Conservation (phyloP, 2,329 filamentous ascomycete genomes). For the Samsoniella hepiali region DNA sequence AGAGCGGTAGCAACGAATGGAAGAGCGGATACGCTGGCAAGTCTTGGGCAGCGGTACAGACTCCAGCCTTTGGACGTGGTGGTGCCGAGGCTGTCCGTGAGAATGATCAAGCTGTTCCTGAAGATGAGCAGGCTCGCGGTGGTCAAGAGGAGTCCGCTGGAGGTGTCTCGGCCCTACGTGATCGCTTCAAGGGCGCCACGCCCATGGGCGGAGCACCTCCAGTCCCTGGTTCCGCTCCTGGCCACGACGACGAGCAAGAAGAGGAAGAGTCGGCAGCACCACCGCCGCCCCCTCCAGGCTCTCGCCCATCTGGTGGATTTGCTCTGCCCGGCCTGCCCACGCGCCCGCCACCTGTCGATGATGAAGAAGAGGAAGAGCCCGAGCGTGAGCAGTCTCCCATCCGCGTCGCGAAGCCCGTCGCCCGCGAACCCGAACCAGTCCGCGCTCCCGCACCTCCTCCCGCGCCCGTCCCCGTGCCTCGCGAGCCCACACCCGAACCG, state of each 20-base stretch:
- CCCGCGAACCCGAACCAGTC: constrained; percentile 46
- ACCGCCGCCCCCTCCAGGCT: constrained; percentile 52
- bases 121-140: constrained; percentile 38
- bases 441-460: constrained; percentile 14
- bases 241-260: constrained; percentile 13
- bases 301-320: constrained; percentile 71
- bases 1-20: constrained; percentile 73
- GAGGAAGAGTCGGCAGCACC: constrained; percentile 50
- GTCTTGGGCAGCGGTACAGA: constrained; percentile 82
- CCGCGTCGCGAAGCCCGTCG: constrained; percentile 80
- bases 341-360: constrained; percentile 53
- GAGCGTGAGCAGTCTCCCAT: constrained; percentile 70
- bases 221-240: constrained; percentile 30
- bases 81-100: constrained; percentile 46
- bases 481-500: constrained; percentile 15
- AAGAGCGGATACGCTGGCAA: constrained; percentile 90
- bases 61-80: constrained; percentile 63
- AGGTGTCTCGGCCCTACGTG: constrained; percentile 70
- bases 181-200: constrained; percentile 76
- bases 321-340: constrained; percentile 74
- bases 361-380: constrained; percentile 51
- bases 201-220: constrained; percentile 52
- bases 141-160: constrained; percentile 55
- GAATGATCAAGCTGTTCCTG: constrained; percentile 60
- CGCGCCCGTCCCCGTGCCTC: constrained; percentile 16